Evolutionary conservation across 2,329 filamentous ascomycete genomes (phyloP).

Genomic region (Nemania sp.): DNA sequence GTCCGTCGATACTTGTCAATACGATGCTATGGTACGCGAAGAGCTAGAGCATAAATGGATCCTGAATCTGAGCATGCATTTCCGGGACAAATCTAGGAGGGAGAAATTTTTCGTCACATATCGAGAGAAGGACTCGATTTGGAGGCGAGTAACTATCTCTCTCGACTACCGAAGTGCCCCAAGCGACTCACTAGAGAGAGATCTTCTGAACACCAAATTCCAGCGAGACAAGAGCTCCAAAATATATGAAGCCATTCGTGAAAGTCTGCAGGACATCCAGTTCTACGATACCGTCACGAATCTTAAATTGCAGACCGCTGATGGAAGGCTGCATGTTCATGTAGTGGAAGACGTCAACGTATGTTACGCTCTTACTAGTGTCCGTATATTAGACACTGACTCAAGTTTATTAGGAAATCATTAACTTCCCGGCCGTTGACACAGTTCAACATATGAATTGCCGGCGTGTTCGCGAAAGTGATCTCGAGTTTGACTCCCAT

Average conservation of each 20-base stretch:
- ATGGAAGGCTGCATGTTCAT: constrained; percentile 89
- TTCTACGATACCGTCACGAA: constrained; percentile 98
- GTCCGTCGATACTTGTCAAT: constrained; percentile 57
- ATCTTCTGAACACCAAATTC: constrained; percentile 75
- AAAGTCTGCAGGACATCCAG: constrained; percentile 89
- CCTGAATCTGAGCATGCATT: constrained; percentile 97
- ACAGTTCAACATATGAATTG: constrained; percentile 76
- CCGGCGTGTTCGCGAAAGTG: constrained; percentile 68
- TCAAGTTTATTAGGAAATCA: constrained; percentile 68
- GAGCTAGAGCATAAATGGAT: constrained; percentile 93
- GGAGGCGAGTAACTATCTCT: constrained; percentile 90
- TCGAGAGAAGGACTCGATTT: constrained; percentile 75
- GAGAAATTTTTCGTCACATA: constrained; percentile 99
- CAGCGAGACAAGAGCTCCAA: constrained; percentile 91
- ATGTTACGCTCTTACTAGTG: constrained; percentile 38
- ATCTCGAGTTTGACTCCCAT: constrained; percentile 85
- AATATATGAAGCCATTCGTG: constrained; percentile 93
- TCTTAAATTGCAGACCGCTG: constrained; percentile 86
- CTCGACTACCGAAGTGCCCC: constrained; percentile 87
- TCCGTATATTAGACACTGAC: constrained; percentile 15
- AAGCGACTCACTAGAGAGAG: constrained; percentile 80
- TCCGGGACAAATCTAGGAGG: constrained; percentile 85
- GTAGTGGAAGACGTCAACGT: constrained; percentile 94
- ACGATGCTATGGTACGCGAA: constrained; percentile 70
- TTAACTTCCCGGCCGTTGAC: constrained; percentile 76